Evolutionary conservation across 306 rosid genomes (phyloP).

Genomic region (Rubus parviflorus): DNA sequence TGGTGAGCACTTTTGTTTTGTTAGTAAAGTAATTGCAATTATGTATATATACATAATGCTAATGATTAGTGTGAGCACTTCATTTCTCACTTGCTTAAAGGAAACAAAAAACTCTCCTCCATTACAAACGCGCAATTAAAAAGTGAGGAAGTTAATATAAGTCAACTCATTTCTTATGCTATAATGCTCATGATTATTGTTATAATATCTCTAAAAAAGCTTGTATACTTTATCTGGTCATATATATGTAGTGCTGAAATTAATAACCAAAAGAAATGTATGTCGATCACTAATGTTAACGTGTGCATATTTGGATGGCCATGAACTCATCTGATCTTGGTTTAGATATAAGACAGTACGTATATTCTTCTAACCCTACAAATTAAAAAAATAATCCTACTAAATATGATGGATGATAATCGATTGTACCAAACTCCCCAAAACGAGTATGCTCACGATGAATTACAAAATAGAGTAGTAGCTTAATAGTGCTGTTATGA

Average conservation of each 20-base stretch:
- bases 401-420: background rate
- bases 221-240: background rate
- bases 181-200: background rate
- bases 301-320: background rate
- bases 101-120: background rate
- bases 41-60: background rate
- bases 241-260: background rate
- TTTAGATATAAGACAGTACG: background rate
- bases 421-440: background rate
- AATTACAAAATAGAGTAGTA: too few species aligned
- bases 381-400: background rate
- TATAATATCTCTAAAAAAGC: background rate
- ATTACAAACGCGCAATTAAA: background rate
- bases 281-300: conserved; percentile 3
- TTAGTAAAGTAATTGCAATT: background rate
- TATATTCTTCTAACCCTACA: too few species aligned
- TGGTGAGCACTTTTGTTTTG: background rate
- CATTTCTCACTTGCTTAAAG: background rate
- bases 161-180: background rate
- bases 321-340: background rate
- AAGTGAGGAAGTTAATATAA: background rate
- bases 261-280: background rate
- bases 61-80: background rate
- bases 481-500: conserved; percentile 4
- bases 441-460: conserved; percentile 1